A percentile compares a stretch with the other conserved stretches of the same genome.
These are phyloP conservation scores for Metschnikowia reukaufii DNA, from an alignment of 805 yeast genomes.

Conservation along the genomic window DNA sequence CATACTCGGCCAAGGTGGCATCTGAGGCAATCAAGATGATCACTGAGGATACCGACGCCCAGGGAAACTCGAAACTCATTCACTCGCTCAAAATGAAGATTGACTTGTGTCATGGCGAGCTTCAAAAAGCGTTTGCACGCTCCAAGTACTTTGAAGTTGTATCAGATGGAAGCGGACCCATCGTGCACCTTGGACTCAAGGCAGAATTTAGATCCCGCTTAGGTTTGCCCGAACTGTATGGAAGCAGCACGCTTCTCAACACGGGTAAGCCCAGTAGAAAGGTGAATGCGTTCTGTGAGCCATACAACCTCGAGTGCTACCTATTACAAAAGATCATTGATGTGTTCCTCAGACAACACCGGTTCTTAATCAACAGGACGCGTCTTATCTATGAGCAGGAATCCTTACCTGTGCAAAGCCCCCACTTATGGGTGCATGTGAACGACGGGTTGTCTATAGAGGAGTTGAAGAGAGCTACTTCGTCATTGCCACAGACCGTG, in stretches of 20 bases:
- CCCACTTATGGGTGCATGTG: slow-evolving; percentile 36
- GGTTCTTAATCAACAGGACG: slow-evolving; percentile 63
- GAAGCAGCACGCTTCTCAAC: slow-evolving; percentile 43
- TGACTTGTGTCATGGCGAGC: slow-evolving; percentile 35
- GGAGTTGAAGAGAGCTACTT: slow-evolving; percentile 28
- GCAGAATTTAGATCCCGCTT: slow-evolving; percentile 45
- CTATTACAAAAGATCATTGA: slow-evolving; percentile 69
- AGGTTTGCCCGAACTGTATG: slow-evolving; percentile 50
- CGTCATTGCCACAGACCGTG: slow-evolving; percentile 24
- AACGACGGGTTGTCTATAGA: slow-evolving; percentile 28
- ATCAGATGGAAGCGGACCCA: slow-evolving; percentile 62
- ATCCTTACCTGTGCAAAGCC: slow-evolving; percentile 29
- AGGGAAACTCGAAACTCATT: slow-evolving; percentile 37
- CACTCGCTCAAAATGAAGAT: slow-evolving; percentile 43
- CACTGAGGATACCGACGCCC: slow-evolving; percentile 27
- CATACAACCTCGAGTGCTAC: slow-evolving; percentile 53
- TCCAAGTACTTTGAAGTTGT: slow-evolving; percentile 49
- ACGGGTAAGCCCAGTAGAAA: slow-evolving; percentile 48
- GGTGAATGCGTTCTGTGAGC: slow-evolving; percentile 40
- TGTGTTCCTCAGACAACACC: slow-evolving; percentile 47
- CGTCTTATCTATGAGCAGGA: slow-evolving; percentile 67
- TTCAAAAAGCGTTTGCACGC: slow-evolving; percentile 38
- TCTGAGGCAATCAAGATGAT: slow-evolving; percentile 55
- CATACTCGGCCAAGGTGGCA: slow-evolving; percentile 74
- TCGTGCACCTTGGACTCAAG: slow-evolving; percentile 63